Evolutionary conservation across 805 yeast species (phyloP), one percentile per base, ranked within the genome.

Genomic region (Debaryomyces castellii): DNA sequence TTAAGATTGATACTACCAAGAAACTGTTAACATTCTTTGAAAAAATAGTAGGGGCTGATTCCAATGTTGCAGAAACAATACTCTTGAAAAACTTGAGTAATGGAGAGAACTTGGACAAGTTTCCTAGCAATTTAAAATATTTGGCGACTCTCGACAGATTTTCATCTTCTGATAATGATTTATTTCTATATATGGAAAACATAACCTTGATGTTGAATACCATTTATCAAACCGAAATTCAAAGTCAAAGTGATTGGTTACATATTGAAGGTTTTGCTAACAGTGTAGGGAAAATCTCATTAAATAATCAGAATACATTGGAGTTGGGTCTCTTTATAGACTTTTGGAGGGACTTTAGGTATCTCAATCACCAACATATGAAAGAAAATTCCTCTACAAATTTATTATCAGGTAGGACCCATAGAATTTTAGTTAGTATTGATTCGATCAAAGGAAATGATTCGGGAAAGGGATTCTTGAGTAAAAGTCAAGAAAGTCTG

Each of bases 41-140:
- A 30, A 53, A 51, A 20, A 38, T 43, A 18, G 28, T 21, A 4
- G 40, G 41, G 5, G 25, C 30, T 5, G 47, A 48, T 22, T 38
- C 49, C 4, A 51, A 54, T 12, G 18, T 41, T 8, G 69, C 71
- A 1, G 75, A 69, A 39, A 30, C 46, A 1, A 60, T 71, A 1
- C 56, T 71, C 12, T 52, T 63, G 6, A 28, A 46, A 3, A 68
- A 66, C 49, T 58, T 71, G 28, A 44, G 51, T 2, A 50, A 48
- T 2, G 28, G 38, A 2, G 40, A 45, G 1, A 52, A 39, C 21
- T 53, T 72, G 43, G 57, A 60, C 35, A 47, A 57, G 3, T 72
- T 72, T 42, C 71, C 76, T 2, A 45, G 35, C 3, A 72, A 72
- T 49, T 55, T 72, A 47, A 62, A 60, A 38, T 68, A 64, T 45